phyloP scores from a whole-genome alignment of 106 monocot genomes.

The Allium fistulosum region DNA sequence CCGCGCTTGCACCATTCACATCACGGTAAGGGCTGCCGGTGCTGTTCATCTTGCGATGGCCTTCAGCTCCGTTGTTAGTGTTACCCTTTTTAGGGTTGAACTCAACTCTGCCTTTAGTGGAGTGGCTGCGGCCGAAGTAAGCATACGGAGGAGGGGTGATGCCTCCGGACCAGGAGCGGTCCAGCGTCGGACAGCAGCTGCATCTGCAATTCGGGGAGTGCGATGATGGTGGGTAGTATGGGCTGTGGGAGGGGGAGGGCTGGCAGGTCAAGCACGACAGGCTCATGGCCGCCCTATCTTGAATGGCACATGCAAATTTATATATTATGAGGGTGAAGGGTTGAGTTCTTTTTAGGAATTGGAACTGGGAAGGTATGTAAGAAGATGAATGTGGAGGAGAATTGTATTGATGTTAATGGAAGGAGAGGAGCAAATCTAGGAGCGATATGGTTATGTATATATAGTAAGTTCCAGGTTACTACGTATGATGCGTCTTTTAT shows the following conservation, averaged over 20 bases:
- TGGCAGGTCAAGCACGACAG: conserved; percentile 19
- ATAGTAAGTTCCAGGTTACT: no score
- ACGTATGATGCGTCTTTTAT: no score
- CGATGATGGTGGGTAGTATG: not conserved
- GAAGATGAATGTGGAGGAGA: no score
- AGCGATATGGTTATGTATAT: no score
- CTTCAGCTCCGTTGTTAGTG: no score
- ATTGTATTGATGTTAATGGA: no score
- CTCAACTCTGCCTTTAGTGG: not conserved
- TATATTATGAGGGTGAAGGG: no score
- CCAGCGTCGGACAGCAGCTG: conserved; percentile 15
- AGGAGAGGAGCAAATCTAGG: no score
- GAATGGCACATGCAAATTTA: no score
- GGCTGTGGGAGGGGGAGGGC: not conserved
- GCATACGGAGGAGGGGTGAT: conserved; percentile 8
- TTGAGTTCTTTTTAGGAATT: no score
- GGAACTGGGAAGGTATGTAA: no score
- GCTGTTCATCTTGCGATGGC: not conserved
- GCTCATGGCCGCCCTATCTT: not conserved
- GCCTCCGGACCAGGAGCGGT: conserved; percentile 13
- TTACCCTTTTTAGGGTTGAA: not conserved
- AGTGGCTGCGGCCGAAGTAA: not conserved
- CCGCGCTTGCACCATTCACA: not conserved
- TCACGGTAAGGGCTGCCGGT: not conserved
- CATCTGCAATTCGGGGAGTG: not conserved